Evolutionary conservation across 768 basidiomycete genomes (phyloP).

Genomic region (Lactarius pseudohatsudake): DNA sequence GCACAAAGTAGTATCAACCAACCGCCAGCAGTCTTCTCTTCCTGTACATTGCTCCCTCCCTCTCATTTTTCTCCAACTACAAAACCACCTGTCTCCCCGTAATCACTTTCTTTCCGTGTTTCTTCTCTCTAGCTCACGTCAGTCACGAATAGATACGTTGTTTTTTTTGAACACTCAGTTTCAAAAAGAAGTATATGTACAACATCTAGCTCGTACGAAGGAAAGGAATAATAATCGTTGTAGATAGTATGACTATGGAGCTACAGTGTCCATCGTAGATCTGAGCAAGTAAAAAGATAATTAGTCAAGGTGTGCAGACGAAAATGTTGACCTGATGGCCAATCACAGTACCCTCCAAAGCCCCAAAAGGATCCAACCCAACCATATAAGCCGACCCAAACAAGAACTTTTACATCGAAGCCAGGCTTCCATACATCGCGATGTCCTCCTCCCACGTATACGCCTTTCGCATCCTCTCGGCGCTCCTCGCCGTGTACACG

Average conservation of each 20-base stretch:
- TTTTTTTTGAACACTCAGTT: background rate
- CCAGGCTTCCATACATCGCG: slow-evolving; percentile 29
- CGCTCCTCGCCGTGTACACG: slow-evolving; percentile 1
- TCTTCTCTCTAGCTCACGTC: slow-evolving; percentile 5
- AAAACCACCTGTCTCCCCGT: slow-evolving; percentile 6
- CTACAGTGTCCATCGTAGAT: slow-evolving; percentile 1
- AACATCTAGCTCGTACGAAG: background rate
- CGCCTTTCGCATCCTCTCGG: slow-evolving; percentile 6
- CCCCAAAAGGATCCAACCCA: background rate
- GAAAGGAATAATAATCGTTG: background rate
- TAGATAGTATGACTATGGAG: background rate
- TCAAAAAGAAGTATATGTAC: background rate
- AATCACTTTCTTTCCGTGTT: background rate
- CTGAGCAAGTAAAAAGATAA: background rate
- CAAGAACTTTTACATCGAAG: slow-evolving; percentile 1
- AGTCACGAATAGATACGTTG: slow-evolving; percentile 19
- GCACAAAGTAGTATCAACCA: slow-evolving; percentile 10
- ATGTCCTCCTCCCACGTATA: slow-evolving; percentile 27
- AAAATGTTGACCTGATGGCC: background rate
- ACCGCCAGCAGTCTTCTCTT: slow-evolving; percentile 13
- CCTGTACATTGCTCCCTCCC: slow-evolving; percentile 14
- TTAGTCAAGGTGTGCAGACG: background rate
- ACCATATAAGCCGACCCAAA: background rate
- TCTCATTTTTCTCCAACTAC: slow-evolving; percentile 3
- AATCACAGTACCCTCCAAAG: background rate